Conservation (phyloP, 495 filamentous ascomycete genomes). For the Hypomontagnella submonticulosa region DNA sequence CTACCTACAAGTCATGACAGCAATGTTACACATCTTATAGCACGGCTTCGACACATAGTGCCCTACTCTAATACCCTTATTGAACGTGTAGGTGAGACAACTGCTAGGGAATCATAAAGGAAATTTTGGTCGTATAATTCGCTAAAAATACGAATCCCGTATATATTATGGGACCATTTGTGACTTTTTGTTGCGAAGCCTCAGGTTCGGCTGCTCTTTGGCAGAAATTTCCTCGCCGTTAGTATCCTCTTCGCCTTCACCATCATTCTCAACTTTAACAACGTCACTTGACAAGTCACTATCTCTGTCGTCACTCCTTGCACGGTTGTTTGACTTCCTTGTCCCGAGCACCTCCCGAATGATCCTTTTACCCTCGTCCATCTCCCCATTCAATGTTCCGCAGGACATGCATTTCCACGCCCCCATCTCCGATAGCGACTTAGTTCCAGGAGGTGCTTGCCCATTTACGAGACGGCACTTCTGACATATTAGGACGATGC, state of each 20-base stretch:
- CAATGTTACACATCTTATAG: too few relatives aligned
- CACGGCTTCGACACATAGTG: too few relatives aligned
- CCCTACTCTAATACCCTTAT: too few relatives aligned
- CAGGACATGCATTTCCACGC: slow-evolving; percentile 91
- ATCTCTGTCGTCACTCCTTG: slow-evolving; percentile 45
- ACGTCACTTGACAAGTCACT: slow-evolving; percentile 51
- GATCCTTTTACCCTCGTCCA: slow-evolving; percentile 72
- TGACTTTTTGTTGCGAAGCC: slow-evolving; percentile 43
- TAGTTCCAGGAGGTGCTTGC: slow-evolving; percentile 90
- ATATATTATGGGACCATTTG: slow-evolving; percentile 44
- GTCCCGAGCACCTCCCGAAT: slow-evolving; percentile 60
- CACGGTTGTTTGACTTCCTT: slow-evolving; percentile 24
- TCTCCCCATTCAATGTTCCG: slow-evolving; percentile 84
- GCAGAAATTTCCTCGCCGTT: slow-evolving; percentile 31
- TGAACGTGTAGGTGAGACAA: too few relatives aligned
- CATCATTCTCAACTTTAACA: slow-evolving; percentile 55
- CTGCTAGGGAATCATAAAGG: too few relatives aligned
- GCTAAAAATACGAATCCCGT: too few relatives aligned
- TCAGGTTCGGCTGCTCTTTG: slow-evolving; percentile 20
- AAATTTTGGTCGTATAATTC: too few relatives aligned
- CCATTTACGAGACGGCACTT: slow-evolving; percentile 92
- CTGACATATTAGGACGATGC: slow-evolving; percentile 86
- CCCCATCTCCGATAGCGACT: slow-evolving; percentile 80
- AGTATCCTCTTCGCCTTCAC: slow-evolving; percentile 29
- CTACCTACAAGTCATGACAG: too few relatives aligned